A percentile compares a stretch with the other conserved stretches of the same genome.
phyloP scores from a whole-genome alignment of 306 rosid genomes.

The Dalbergia oliveri region DNA sequence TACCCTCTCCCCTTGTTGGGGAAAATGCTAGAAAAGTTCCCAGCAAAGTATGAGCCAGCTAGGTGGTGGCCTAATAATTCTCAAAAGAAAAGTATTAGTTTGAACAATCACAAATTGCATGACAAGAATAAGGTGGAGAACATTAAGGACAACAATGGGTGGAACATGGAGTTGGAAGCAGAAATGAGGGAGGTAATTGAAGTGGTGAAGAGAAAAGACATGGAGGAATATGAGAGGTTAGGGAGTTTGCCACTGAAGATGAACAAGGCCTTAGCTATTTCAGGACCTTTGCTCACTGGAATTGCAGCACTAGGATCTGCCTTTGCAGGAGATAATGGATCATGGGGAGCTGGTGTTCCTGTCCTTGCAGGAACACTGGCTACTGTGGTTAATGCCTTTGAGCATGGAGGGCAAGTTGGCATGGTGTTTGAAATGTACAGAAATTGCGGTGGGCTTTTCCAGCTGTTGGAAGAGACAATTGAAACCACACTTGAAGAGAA shows the following conservation, averaged over 20 bases:
- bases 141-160: conserved; percentile 52
- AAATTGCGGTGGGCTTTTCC: conserved; percentile 63
- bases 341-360: conserved; percentile 41
- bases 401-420: conserved; percentile 73
- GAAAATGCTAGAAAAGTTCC: conserved; percentile 76
- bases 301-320: conserved; percentile 62
- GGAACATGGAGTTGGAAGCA: conserved; percentile 58
- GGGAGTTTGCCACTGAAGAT: conserved; percentile 66
- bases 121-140: not conserved
- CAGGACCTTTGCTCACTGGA: conserved; percentile 71
- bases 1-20: conserved; percentile 78
- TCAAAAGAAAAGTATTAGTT: not conserved
- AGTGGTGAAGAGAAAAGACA: conserved; percentile 62
- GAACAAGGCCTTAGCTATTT: conserved; percentile 62
- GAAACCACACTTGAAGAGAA: conserved; percentile 57
- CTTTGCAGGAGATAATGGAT: conserved; percentile 47
- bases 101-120: not conserved
- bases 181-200: conserved; percentile 65
- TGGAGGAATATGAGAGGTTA: conserved; percentile 65
- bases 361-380: conserved; percentile 62
- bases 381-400: conserved; percentile 52
- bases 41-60: conserved; percentile 60
- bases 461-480: conserved; percentile 53
- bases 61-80: conserved; percentile 72
- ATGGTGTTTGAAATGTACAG: conserved; percentile 79